A percentile compares a stretch with the other conserved stretches of the same genome.
Evolutionary conservation across 148 eudicot species (phyloP).

Genomic region (Chenopodium album): DNA sequence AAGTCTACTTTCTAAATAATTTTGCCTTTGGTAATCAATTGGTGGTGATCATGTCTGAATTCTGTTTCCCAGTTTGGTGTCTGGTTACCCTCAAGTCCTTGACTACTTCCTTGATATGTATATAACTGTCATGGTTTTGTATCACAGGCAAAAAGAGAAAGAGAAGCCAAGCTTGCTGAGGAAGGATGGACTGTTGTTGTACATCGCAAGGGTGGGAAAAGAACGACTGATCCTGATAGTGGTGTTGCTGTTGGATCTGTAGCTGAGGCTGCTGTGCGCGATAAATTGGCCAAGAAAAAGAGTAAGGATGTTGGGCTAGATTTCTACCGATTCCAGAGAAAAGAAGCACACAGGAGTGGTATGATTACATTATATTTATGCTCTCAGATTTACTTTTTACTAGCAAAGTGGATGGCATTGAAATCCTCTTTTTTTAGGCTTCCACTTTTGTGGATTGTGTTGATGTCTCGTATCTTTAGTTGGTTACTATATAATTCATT

Average conservation of each 20-base stretch:
- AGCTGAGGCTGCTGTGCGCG: constrained; percentile 73
- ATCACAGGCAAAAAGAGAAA: constrained; percentile 63
- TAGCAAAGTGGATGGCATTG: not conserved
- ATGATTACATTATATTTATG: constrained; percentile 29
- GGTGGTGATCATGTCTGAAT: not conserved
- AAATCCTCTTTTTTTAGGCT: not conserved
- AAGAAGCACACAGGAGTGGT: constrained; percentile 86
- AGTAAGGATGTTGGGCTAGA: constrained; percentile 64
- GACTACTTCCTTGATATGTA: not conserved
- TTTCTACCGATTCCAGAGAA: constrained; percentile 90
- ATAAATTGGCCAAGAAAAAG: constrained; percentile 74
- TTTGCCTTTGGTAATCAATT: not conserved
- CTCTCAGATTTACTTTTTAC: not conserved
- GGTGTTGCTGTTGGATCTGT: constrained; percentile 87
- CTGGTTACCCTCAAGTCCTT: not conserved
- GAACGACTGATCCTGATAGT: constrained; percentile 83
- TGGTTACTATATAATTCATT: no score
- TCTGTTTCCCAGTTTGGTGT: not conserved
- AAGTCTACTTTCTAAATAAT: not conserved
- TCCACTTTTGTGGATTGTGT: not conserved
- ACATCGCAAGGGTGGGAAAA: constrained; percentile 87
- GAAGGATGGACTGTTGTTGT: constrained; percentile 96
- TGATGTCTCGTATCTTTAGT: not conserved
- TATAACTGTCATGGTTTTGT: constrained; percentile 13
- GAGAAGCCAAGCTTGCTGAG: constrained; percentile 64